A percentile compares a stretch with the other conserved stretches of the same genome.
Conservation (phyloP, 176 grass and related monocot genomes). For the Oropetium thomaeum region DNA sequence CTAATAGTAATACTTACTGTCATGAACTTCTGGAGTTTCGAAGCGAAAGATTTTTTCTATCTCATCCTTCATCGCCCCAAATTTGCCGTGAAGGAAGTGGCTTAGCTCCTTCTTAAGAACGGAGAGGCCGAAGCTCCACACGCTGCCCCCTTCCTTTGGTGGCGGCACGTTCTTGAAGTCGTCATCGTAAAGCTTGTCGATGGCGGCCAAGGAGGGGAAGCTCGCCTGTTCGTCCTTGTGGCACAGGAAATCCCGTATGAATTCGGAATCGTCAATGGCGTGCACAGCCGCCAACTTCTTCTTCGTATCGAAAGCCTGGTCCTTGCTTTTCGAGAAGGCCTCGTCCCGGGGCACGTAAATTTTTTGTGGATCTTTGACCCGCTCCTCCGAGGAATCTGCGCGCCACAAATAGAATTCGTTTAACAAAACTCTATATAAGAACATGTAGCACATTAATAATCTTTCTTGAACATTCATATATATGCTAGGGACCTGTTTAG, state of each 20-base stretch:
- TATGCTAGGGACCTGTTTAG: no score
- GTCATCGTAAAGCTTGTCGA: constrained; percentile 47
- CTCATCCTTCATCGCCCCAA: background rate
- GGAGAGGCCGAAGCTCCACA: background rate
- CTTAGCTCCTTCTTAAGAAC: background rate
- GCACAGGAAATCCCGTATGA: no score
- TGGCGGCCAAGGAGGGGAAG: constrained; percentile 42
- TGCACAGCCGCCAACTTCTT: constrained; percentile 13
- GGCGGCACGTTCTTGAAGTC: background rate
- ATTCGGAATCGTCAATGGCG: no score
- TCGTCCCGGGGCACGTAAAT: constrained; percentile 69
- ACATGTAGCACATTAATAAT: no score
- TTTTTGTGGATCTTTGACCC: background rate
- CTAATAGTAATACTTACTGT: background rate
- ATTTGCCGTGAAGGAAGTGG: background rate
- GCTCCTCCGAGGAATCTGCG: background rate
- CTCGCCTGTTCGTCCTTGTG: background rate
- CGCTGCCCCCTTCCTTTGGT: background rate
- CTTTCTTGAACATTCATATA: no score
- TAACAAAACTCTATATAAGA: no score
- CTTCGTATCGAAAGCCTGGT: background rate
- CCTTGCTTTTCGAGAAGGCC: constrained; percentile 50
- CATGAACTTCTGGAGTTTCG: constrained; percentile 37
- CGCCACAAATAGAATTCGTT: no score
- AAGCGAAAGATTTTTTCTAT: background rate